Base-by-base conservation (phyloP, 2,329 filamentous ascomycete species). In the Ilyonectria sp. region DNA sequence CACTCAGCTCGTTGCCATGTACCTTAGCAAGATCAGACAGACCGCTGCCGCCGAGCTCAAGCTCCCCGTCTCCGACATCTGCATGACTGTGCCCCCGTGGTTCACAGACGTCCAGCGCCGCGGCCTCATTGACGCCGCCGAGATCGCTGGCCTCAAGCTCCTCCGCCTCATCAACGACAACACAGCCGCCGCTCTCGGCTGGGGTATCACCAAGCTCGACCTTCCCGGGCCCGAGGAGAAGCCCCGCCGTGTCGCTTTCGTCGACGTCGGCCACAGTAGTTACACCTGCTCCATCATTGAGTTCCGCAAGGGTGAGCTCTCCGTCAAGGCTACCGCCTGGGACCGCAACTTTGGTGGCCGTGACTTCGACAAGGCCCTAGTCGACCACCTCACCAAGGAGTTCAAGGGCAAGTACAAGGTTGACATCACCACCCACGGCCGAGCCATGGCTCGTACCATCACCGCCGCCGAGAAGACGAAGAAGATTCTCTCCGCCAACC, bases 371-470 rank as follows among this genome's bases (percentile, higher is more conserved):
- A 92, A 94, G 85, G 94, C 94, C 70, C 86, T 99, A 60, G 92
- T 97, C 65, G 94, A 98, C 80, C 95, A 98, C 86, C 94, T 99
- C 79, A 93, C 93, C 77, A 92, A 93, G 79, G 95, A 98, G 83
- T 99, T 98, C 89, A 94, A 96, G 86, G 93, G 94, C 83, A 98
- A 97, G 84, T 97, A 94, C 90, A 97, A 97, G 89, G 93, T 98
- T 76, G 95, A 98, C 81, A 95, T 99, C 85, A 90, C 91, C 82
- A 91, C 90, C 74, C 96, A 98, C 85, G 89, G 91, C 73, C 97
- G 97, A 86, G 96, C 95, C 66, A 90, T 92, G 82, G 91, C 95
- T 74, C 94, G 96, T 81, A 93, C 97, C 75, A 89, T 93, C 47
- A 91, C 94, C 69, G 94, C 93, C 64, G 94, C 95, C 62, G 96